Conservation (phyloP, 2,329 filamentous ascomycete genomes). For the Mycosphaerelloides madeirae region DNA sequence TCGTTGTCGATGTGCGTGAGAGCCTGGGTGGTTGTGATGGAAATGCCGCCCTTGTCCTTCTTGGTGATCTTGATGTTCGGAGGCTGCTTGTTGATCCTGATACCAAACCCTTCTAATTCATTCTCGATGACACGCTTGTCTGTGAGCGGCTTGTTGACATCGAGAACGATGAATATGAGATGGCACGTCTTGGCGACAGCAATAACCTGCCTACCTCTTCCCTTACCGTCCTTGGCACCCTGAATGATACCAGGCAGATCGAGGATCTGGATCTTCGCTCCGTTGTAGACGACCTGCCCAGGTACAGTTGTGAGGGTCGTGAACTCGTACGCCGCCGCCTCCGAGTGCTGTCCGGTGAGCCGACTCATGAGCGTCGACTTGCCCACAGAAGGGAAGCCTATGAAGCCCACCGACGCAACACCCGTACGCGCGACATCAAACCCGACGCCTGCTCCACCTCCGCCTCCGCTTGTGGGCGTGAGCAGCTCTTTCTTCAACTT, state of each 20-base stretch:
- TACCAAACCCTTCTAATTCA: conserved; percentile 94
- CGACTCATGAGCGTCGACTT: conserved; percentile 97
- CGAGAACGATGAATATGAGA: conserved; percentile 95
- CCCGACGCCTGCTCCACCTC: conserved; percentile 73
- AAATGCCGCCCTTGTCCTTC: conserved; percentile 97
- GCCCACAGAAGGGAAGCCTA: conserved; percentile 95
- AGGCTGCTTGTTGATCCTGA: conserved; percentile 93
- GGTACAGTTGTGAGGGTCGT: conserved; percentile 96
- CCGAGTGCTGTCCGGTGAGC: conserved; percentile 93
- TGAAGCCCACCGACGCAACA: conserved; percentile 95
- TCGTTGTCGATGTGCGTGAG: conserved; percentile 89
- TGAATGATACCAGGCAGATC: conserved; percentile 98
- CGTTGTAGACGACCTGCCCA: conserved; percentile 93
- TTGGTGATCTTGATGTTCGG: conserved; percentile 99
- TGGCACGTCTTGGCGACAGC: conserved; percentile 98
- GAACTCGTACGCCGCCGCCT: conserved; percentile 97
- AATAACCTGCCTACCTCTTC: conserved; percentile 96
- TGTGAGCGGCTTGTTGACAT: conserved; percentile 96
- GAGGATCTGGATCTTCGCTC: conserved; percentile 95
- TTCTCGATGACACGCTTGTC: conserved; percentile 95
- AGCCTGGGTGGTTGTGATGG: conserved; percentile 90
- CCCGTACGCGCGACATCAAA: conserved; percentile 98
- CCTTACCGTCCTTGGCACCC: conserved; percentile 95
- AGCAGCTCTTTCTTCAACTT: conserved; percentile 96
- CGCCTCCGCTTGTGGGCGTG: conserved; percentile 72